Percentiles rank a stretch among this genome's conserved stretches.
phyloP scores from a whole-genome alignment of 441 rosid genomes.

The Syzygium syzygioides region DNA sequence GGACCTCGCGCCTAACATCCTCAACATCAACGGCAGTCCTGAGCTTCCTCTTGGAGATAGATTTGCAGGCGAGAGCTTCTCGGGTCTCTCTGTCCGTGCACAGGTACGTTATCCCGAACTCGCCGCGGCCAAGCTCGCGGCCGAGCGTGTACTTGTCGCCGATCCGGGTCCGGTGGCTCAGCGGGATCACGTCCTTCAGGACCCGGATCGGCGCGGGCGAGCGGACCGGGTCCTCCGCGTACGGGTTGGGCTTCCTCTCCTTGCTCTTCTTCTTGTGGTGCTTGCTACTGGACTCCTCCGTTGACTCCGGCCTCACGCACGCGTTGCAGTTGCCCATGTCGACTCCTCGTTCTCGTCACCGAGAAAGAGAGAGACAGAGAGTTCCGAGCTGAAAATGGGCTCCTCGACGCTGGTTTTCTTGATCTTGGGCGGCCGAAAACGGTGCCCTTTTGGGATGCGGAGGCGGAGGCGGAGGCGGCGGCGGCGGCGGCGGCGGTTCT shows the following conservation, averaged over 20 bases:
- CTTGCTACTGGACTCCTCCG: conserved; percentile 26
- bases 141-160: conserved; percentile 79
- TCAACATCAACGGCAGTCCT: conserved; percentile 84
- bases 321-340: conserved; percentile 91
- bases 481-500: background rate
- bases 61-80: conserved; percentile 81
- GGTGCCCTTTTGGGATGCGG: background rate
- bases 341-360: conserved; percentile 2
- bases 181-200: conserved; percentile 55
- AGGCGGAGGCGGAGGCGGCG: background rate
- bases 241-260: conserved; percentile 54
- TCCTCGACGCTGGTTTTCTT: background rate
- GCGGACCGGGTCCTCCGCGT: conserved; percentile 29
- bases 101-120: conserved; percentile 89
- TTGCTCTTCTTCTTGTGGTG: conserved; percentile 31
- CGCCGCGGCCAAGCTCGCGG: conserved; percentile 89
- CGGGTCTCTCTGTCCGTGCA: conserved; percentile 82
- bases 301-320: conserved; percentile 50
- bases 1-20: conserved; percentile 75
- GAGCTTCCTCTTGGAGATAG: conserved; percentile 80
- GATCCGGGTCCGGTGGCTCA: conserved; percentile 62
- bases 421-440: background rate
- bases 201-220: conserved; percentile 64
- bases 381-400: background rate
- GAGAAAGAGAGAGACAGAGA: background rate